Evolutionary conservation across 257 asterid species (phyloP), one percentile per base, ranked within the genome.

Genomic region (Apocynum venetum): DNA sequence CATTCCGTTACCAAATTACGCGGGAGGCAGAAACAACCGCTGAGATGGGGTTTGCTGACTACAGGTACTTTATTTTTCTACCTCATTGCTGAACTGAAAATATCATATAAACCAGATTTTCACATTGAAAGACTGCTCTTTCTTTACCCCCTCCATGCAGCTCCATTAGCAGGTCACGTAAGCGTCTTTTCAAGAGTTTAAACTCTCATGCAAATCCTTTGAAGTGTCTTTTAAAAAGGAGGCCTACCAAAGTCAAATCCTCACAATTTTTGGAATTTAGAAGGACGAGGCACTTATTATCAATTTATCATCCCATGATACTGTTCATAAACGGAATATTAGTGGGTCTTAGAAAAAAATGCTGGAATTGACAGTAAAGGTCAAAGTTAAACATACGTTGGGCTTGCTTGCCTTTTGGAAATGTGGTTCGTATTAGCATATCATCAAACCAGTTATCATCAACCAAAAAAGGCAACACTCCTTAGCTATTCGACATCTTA

Each of bases 1-100:
- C 31, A 84, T 89, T 51, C 95, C 96, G 8, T 84, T 83, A 70
- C 97, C 96, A 0, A 87, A 84, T 36, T 92, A 89, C 86, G 71
- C 72, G 78, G 68, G 89, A 6, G 78, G 76, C 31, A 31, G 83
- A 73, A 84, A 74, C 41, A 59, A 68, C 61, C 60, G 75, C 79
- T 86, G 75, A 69, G 14, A 48, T 3, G 10, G 11, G 3, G 49
- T 43, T 1, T 64, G 49, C 31, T 25, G 31, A 25, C 31, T 25
- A 25, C 44, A 84, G 88, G 88, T 86, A 82, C 56, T n/a, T 66
- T 51, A 63, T 46, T 61, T 53, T 59, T 57, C 79, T 9, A 25
- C 68, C 0, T 55, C 47, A n/a, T 71, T 56, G 48, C 61, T 14
- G 1, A 64, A 74, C 56, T 43, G 14, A 68, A 43, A 60, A 57